These are phyloP conservation scores for Paraglomus occultum DNA, from an alignment of 192 early-diverging fungal genomes.

Conservation along the genomic window DNA sequence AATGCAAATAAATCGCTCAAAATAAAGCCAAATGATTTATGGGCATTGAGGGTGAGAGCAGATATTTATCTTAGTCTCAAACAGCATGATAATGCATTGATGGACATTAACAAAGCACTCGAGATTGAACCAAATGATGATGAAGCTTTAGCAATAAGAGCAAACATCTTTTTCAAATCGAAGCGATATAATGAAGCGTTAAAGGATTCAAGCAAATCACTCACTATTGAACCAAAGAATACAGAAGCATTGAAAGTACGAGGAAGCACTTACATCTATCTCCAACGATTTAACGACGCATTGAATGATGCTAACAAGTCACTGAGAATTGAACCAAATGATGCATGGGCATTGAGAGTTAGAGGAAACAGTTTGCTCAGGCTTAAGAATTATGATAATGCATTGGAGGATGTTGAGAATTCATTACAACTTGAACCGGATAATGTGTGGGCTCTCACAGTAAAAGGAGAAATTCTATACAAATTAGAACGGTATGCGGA, in stretches of 20 bases:
- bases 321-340: constrained; percentile 1
- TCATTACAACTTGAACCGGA: neutral
- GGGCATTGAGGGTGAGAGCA: neutral
- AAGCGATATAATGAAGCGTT: constrained; percentile 1
- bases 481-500: neutral
- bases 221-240: constrained; percentile 14
- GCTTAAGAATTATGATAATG: constrained; percentile 17
- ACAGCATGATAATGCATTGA: constrained; percentile 12
- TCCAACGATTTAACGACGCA: constrained; percentile 22
- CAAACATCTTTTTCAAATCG: constrained; percentile 1
- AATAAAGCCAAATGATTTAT: neutral
- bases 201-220: constrained; percentile 13
- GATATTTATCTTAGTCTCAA: constrained; percentile 4
- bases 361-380: constrained; percentile 8
- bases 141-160: neutral
- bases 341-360: constrained; percentile 23
- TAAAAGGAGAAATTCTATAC: neutral
- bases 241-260: neutral
- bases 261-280: constrained; percentile 6
- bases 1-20: neutral
- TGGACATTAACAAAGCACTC: constrained; percentile 11
- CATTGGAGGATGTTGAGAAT: constrained; percentile 11
- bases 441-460: constrained; percentile 15
- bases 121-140: constrained; percentile 4
- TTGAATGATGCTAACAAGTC: constrained; percentile 20